Conservation (phyloP, 345 rosid species). For the Acer campestre region DNA sequence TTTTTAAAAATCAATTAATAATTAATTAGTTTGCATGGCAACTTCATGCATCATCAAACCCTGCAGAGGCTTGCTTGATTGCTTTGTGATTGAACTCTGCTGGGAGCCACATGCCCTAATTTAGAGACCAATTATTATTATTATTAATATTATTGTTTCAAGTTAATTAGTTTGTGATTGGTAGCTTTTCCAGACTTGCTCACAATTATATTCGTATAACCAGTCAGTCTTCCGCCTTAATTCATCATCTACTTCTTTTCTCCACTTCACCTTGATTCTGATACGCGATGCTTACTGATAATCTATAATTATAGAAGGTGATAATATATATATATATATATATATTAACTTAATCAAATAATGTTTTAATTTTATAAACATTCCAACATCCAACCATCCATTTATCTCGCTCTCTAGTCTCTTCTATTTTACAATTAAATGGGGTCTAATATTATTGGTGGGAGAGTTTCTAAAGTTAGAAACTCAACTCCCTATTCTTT, state of each 20-base stretch:
- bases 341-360: too few species aligned
- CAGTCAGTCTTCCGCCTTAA: too few species aligned
- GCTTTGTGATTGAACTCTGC: conserved; percentile 14
- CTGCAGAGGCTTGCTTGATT: conserved; percentile 19
- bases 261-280: not conserved
- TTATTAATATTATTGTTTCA: not conserved
- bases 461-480: too few species aligned
- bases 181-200: not conserved
- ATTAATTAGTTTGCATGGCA: not conserved
- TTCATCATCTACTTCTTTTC: not conserved
- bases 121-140: conserved; percentile 4
- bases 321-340: too few species aligned
- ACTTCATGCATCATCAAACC: not conserved
- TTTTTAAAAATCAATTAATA: not conserved
- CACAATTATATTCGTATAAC: not conserved
- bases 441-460: too few species aligned
- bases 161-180: not conserved
- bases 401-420: too few species aligned
- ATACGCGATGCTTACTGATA: not conserved
- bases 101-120: conserved; percentile 24
- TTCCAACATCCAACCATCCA: too few species aligned
- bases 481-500: too few species aligned
- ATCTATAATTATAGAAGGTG: too few species aligned
- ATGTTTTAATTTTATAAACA: too few species aligned
- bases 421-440: too few species aligned